These are phyloP conservation scores for Calvatia gigantea DNA, from an alignment of 768 basidiomycete species.

Conservation along the genomic window DNA sequence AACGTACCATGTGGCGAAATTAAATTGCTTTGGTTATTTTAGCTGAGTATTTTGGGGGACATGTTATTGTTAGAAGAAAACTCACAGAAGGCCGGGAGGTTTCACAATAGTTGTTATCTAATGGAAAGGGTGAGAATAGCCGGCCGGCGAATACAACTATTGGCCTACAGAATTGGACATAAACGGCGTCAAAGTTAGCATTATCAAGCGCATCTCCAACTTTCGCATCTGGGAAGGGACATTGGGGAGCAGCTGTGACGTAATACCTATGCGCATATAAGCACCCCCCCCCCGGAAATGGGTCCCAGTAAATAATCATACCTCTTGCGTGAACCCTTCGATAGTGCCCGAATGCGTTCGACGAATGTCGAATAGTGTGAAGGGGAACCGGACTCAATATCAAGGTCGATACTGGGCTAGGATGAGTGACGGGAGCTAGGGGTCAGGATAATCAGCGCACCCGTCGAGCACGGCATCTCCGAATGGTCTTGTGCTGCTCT, in stretches of 20 bases:
- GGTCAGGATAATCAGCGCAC: slow-evolving; percentile 26
- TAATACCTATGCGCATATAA: slow-evolving; percentile 43
- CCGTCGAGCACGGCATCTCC: slow-evolving; percentile 69
- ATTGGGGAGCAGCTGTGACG: slow-evolving; percentile 59
- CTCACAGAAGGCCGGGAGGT: slow-evolving; percentile 33
- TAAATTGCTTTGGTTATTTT: slow-evolving; percentile 36
- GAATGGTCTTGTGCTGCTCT: slow-evolving; percentile 53
- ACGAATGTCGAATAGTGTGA: slow-evolving; percentile 52
- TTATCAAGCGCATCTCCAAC: slow-evolving; percentile 56
- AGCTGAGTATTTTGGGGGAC: neutral
- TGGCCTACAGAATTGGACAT: slow-evolving; percentile 64
- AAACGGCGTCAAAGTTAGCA: slow-evolving; percentile 66
- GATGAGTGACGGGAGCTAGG: neutral
- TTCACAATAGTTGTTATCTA: slow-evolving; percentile 59
- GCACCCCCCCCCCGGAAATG: neutral
- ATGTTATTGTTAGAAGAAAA: neutral
- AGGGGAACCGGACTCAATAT: slow-evolving; percentile 61
- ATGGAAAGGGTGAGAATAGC: slow-evolving; percentile 5
- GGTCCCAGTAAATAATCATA: slow-evolving; percentile 18
- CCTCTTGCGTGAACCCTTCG: slow-evolving; percentile 47
- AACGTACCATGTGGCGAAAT: slow-evolving; percentile 44
- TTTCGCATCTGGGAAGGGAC: slow-evolving; percentile 66
- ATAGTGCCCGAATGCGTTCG: slow-evolving; percentile 45
- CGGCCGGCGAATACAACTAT: neutral
- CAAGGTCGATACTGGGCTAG: slow-evolving; percentile 52